Conservation (phyloP, 2,329 filamentous ascomycete species). For the Colletotrichum somersetense region DNA sequence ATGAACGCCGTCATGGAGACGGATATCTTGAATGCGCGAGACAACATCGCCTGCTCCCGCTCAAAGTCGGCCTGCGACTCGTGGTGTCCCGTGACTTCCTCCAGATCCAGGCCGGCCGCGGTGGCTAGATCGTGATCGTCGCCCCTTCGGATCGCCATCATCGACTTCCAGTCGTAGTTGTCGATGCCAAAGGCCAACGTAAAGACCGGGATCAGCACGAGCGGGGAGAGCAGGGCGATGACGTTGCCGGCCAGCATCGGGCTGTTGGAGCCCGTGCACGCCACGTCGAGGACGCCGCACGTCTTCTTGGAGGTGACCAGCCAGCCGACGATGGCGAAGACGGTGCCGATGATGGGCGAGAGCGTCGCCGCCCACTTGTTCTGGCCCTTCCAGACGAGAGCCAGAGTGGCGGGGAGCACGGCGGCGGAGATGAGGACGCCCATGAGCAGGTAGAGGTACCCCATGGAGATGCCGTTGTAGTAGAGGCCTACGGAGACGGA, state of each 20-base stretch:
- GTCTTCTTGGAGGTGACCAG: conserved; percentile 79
- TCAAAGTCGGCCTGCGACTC: conserved; percentile 55
- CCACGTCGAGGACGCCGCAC: conserved; percentile 77
- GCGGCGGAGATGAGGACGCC: conserved; percentile 89
- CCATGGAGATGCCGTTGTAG: conserved; percentile 85
- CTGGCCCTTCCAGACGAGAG: conserved; percentile 84
- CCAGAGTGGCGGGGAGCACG: conserved; percentile 84
- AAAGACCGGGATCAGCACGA: conserved; percentile 81
- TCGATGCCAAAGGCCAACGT: conserved; percentile 71
- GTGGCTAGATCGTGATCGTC: conserved; percentile 81
- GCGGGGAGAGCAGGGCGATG: conserved; percentile 80
- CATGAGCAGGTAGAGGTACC: conserved; percentile 91
- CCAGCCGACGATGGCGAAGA: conserved; percentile 78
- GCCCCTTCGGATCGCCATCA: conserved; percentile 81
- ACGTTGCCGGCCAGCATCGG: conserved; percentile 93
- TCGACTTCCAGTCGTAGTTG: conserved; percentile 88
- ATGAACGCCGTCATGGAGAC: conserved; percentile 64
- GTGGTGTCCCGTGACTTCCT: conserved; percentile 66
- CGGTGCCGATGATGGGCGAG: conserved; percentile 75
- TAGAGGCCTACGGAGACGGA: conserved; percentile 81
- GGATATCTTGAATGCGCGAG: conserved; percentile 65
- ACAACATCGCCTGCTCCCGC: conserved; percentile 62
- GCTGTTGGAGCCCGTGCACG: conserved; percentile 83
- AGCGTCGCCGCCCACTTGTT: conserved; percentile 78
- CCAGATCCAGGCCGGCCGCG: conserved; percentile 73